Conservation (phyloP, 345 rosid species). For the Limnanthes douglasii region DNA sequence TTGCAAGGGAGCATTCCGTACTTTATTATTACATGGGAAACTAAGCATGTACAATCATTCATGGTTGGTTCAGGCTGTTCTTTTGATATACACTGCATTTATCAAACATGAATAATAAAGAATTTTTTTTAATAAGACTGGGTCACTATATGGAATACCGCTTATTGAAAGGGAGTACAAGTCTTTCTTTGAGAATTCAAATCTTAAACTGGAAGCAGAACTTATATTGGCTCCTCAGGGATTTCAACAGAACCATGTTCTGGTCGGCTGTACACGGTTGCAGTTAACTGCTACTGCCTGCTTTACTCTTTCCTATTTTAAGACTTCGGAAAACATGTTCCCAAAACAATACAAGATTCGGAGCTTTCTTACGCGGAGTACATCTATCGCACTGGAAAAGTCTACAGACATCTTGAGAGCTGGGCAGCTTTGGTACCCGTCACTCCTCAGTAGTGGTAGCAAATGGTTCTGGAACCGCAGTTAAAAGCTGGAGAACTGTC, state of each 20-base stretch:
- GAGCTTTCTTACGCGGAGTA: slow-evolving; percentile 50
- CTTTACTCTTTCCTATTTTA: slow-evolving; percentile 29
- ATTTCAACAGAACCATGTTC: slow-evolving; percentile 76
- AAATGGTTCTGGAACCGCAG: no score
- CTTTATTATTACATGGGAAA: slow-evolving; percentile 87
- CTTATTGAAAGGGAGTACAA: slow-evolving; percentile 61
- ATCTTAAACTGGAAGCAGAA: slow-evolving; percentile 61
- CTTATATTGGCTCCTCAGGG: slow-evolving; percentile 30
- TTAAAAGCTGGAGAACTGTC: no score
- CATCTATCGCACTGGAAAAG: no score
- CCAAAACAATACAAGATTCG: slow-evolving; percentile 29
- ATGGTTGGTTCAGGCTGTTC: slow-evolving; percentile 42
- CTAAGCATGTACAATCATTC: slow-evolving; percentile 29
- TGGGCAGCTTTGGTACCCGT: no score
- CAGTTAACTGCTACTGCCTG: slow-evolving; percentile 49
- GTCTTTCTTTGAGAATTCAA: slow-evolving; percentile 58
- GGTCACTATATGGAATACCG: slow-evolving; percentile 48
- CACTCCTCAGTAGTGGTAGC: no score
- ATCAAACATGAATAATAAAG: slow-evolving; percentile 10
- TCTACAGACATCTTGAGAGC: no score
- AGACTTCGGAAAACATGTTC: slow-evolving; percentile 27
- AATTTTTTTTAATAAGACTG: slow-evolving; percentile 17
- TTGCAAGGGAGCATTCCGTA: slow-evolving; percentile 86
- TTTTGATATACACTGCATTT: slow-evolving; percentile 22
- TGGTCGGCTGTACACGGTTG: slow-evolving; percentile 67